A percentile compares a stretch with the other conserved stretches of the same genome.
These are phyloP conservation scores for Solanum rostratum DNA, from an alignment of 257 asterid species.

Conservation along the genomic window DNA sequence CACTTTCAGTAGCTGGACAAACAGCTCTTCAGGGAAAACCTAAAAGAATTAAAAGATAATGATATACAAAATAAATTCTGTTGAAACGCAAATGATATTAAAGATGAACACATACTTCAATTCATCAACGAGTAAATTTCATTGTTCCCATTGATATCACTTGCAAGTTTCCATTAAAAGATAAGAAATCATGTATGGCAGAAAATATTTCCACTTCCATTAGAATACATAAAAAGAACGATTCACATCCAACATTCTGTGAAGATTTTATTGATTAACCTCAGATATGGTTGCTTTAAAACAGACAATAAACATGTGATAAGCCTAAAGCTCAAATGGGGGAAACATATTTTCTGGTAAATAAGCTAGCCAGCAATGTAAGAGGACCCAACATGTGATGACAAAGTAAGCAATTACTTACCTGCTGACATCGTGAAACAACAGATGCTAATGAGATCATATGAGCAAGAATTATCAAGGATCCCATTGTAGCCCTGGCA, in stretches of 20 bases:
- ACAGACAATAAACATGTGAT: neutral
- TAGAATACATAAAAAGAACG: neutral
- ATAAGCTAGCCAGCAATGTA: neutral
- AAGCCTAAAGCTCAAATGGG: neutral
- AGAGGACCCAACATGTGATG: neutral
- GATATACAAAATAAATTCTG: neutral
- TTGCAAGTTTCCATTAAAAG: neutral
- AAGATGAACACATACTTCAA: neutral
- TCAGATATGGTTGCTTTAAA: neutral
- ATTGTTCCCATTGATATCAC: neutral
- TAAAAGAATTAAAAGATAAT: conserved; percentile 10
- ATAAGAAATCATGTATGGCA: neutral
- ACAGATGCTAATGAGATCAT: conserved; percentile 64
- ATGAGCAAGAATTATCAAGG: conserved; percentile 79
- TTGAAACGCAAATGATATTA: neutral
- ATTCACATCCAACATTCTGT: neutral
- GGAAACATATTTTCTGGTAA: neutral
- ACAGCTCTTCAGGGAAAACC: conserved; percentile 89
- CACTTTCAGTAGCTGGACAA: conserved; percentile 73
- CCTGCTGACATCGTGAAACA: conserved; percentile 70
- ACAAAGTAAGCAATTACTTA: conserved; percentile 9
- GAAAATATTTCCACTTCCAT: neutral
- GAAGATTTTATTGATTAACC: neutral
- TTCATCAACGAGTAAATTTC: neutral
- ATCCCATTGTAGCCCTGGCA: conserved; percentile 78